Conservation (phyloP, 805 yeast species). For the Myxozyma neglecta region DNA sequence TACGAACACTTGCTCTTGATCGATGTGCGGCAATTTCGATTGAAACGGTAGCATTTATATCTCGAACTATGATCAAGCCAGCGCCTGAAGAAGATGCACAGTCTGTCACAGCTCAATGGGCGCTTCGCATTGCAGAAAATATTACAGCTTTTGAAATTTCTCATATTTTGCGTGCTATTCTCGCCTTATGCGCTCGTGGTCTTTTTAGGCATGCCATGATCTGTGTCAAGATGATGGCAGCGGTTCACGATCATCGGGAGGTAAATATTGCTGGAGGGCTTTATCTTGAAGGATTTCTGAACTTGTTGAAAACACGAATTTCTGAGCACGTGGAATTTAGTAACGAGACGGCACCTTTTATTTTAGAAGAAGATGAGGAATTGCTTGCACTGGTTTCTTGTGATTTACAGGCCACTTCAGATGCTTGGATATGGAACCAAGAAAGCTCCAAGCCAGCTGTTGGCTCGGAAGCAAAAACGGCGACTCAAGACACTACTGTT, state of each 20-base stretch:
- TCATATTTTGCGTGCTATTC: slow-evolving; percentile 23
- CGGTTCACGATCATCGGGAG: slow-evolving; percentile 27
- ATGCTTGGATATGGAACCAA: slow-evolving; percentile 25
- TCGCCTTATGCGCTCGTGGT: slow-evolving; percentile 22
- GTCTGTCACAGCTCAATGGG: slow-evolving; percentile 16
- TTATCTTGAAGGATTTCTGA: slow-evolving; percentile 20
- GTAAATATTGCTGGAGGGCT: slow-evolving; percentile 24
- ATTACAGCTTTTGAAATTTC: slow-evolving; percentile 12
- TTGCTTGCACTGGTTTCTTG: slow-evolving; percentile 41
- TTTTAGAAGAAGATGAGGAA: slow-evolving; percentile 24
- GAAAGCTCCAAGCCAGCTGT: background rate
- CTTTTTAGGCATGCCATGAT: slow-evolving; percentile 24
- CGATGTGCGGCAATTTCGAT: slow-evolving; percentile 16
- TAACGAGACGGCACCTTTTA: slow-evolving; percentile 2
- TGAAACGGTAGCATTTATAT: slow-evolving; percentile 26
- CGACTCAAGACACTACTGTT: background rate
- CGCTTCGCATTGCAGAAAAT: slow-evolving; percentile 9
- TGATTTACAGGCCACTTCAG: slow-evolving; percentile 42
- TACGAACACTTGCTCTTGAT: slow-evolving; percentile 25
- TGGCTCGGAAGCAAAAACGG: background rate
- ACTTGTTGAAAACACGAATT: slow-evolving; percentile 3
- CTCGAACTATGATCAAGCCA: slow-evolving; percentile 19
- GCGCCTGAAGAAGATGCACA: background rate
- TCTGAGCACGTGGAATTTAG: background rate
- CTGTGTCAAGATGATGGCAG: slow-evolving; percentile 23